These are phyloP conservation scores for barley (Hordeum vulgare) DNA, from an alignment of 176 grass and related monocot species.

Conservation along the genomic window DNA sequence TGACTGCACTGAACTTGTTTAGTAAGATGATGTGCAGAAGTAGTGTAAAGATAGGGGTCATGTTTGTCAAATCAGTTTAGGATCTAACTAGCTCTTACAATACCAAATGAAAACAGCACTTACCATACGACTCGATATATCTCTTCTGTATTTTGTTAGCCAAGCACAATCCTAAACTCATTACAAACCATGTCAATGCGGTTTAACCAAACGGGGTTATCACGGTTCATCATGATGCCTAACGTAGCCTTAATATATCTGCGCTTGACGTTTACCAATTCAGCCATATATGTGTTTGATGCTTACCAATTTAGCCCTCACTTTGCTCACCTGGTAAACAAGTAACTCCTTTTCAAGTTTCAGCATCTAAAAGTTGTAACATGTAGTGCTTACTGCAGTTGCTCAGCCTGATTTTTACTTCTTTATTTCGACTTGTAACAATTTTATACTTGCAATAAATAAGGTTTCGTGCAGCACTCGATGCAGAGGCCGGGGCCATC, in stretches of 20 bases:
- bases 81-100: neutral
- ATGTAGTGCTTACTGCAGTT: neutral
- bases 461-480: neutral
- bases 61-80: neutral
- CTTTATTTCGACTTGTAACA: neutral
- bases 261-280: neutral
- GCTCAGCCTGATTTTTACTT: neutral
- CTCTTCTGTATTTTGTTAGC: neutral
- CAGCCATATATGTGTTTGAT: neutral
- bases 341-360: neutral
- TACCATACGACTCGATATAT: neutral
- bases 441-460: neutral
- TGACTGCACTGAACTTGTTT: neutral
- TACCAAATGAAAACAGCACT: neutral
- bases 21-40: neutral
- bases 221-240: neutral
- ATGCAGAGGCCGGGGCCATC: neutral
- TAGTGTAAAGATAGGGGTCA: neutral
- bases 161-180: neutral
- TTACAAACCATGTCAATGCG: neutral
- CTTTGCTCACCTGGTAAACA: neutral
- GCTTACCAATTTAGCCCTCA: neutral
- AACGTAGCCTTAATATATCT: neutral
- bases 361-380: neutral
- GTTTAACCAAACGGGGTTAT: neutral